Evolutionary conservation across 495 filamentous ascomycete genomes (phyloP).

Genomic region (Peziza echinospora): DNA sequence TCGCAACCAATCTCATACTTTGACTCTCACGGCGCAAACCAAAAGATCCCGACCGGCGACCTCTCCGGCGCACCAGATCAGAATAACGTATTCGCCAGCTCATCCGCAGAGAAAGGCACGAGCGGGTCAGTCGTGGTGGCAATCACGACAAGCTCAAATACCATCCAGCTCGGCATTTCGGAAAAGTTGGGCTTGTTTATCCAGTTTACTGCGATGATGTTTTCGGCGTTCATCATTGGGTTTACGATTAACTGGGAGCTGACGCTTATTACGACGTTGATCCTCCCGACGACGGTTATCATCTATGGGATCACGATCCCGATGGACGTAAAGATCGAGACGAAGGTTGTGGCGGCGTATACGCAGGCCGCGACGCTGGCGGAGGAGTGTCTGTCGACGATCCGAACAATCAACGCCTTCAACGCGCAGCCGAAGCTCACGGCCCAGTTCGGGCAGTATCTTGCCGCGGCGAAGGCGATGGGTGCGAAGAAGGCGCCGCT

Average conservation of each 20-base stretch:
- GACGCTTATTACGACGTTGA: conserved; percentile 33
- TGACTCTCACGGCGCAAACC: conserved; percentile 21
- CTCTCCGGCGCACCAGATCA: background rate
- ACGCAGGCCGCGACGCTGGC: conserved; percentile 39
- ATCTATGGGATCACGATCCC: conserved; percentile 35
- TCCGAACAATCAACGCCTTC: conserved; percentile 40
- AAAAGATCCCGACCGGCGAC: conserved; percentile 1
- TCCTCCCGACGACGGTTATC: conserved; percentile 33
- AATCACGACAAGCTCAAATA: conserved; percentile 41
- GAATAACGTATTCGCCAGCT: background rate
- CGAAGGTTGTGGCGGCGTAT: conserved; percentile 34
- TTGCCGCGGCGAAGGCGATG: conserved; percentile 34
- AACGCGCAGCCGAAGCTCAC: conserved; percentile 36
- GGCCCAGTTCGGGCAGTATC: conserved; percentile 30
- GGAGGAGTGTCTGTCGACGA: conserved; percentile 33
- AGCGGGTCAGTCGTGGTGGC: conserved; percentile 26
- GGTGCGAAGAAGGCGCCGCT: conserved; percentile 32
- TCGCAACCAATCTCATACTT: conserved; percentile 30
- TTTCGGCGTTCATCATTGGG: conserved; percentile 32
- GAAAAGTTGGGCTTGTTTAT: conserved; percentile 35
- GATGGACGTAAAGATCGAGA: conserved; percentile 32
- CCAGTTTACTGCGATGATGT: conserved; percentile 30
- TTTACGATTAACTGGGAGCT: conserved; percentile 36
- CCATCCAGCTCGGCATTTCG: conserved; percentile 44
- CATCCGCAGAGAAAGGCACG: conserved; percentile 9